Conservation (phyloP, 345 rosid species). For the Citrus trifoliata region DNA sequence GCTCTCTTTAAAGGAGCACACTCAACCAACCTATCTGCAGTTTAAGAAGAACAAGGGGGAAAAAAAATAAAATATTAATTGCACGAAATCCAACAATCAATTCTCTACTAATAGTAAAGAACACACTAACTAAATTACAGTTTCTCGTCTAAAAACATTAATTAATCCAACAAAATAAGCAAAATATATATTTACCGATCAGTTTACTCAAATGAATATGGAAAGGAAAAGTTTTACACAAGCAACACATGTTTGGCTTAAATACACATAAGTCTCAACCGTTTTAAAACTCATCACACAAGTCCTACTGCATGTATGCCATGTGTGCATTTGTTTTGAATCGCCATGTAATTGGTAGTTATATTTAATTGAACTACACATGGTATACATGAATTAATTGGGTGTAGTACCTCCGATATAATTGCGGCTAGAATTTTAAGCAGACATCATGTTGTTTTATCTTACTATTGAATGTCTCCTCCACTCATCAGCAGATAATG, state of each 20-base stretch:
- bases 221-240: neutral
- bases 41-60: conserved; percentile 1
- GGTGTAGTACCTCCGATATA: neutral
- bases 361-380: too few species aligned
- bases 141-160: neutral
- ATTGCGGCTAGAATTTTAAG: neutral
- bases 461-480: neutral
- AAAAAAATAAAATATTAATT: neutral
- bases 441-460: neutral
- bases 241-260: neutral
- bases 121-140: neutral
- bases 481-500: neutral
- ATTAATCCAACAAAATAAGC: neutral
- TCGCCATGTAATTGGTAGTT: too few species aligned
- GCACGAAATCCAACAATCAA: neutral
- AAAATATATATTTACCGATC: neutral
- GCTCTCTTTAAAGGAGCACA: conserved; percentile 91
- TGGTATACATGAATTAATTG: too few species aligned
- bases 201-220: neutral
- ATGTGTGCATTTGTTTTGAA: too few species aligned
- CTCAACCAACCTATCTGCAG: conserved; percentile 89
- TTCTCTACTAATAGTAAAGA: neutral
- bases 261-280: neutral
- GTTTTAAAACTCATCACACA: neutral
- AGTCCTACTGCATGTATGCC: too few species aligned